Percentiles rank a stretch among this genome's conserved stretches.
Evolutionary conservation across 768 basidiomycete genomes (phyloP).

Genomic region (Russula vinacea): DNA sequence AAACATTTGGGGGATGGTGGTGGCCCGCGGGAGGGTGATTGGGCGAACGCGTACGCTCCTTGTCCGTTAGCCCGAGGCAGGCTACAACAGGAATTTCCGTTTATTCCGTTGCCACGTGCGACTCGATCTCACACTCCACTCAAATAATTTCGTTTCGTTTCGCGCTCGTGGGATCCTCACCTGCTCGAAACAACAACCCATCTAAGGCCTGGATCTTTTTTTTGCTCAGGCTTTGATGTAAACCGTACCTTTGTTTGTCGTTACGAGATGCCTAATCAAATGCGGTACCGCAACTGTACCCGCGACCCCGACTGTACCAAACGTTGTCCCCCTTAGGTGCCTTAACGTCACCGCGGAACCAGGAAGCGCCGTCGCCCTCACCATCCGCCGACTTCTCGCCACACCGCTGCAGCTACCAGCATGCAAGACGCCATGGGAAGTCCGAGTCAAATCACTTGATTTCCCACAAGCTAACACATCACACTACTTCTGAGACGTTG

Average conservation of each 20-base stretch:
- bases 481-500: neutral
- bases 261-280: neutral
- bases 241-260: neutral
- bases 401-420: neutral
- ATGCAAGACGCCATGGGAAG: neutral
- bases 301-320: neutral
- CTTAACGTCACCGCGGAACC: neutral
- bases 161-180: too few species aligned
- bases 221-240: neutral
- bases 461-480: neutral
- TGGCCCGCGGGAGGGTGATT: neutral
- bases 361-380: neutral
- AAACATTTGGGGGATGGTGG: neutral
- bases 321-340: neutral
- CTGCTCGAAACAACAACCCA: too few species aligned
- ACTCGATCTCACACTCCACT: neutral
- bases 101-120: conserved; percentile 17
- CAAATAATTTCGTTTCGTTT: too few species aligned
- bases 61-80: neutral
- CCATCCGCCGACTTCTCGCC: neutral
- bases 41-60: neutral
- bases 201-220: neutral
- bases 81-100: neutral
- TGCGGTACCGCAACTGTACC: neutral
- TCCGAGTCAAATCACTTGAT: neutral